Evolutionary conservation across 2,329 filamentous ascomycete genomes (phyloP).

Genomic region (Colletotrichum melonis): DNA sequence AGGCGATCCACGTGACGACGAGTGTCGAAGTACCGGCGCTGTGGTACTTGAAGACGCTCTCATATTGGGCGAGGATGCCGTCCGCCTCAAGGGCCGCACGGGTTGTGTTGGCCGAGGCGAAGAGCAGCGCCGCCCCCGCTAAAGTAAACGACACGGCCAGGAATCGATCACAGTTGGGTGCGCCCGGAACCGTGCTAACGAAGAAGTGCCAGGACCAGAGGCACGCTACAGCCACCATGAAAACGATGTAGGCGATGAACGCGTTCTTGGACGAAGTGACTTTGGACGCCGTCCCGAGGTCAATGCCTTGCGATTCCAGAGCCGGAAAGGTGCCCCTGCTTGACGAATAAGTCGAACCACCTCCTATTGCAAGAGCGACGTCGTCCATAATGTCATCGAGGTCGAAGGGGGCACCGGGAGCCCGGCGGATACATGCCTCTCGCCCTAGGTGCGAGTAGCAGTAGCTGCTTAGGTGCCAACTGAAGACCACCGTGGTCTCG

Average conservation of each 20-base stretch:
- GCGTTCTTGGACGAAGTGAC: constrained; percentile 1
- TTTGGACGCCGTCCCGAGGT: not conserved
- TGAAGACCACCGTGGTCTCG: constrained; percentile 11
- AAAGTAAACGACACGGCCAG: constrained; percentile 1
- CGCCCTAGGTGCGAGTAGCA: not conserved
- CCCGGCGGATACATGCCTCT: constrained; percentile 13
- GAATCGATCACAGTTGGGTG: not conserved
- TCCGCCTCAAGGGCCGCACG: constrained; percentile 2
- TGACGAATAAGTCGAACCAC: not conserved
- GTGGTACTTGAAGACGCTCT: constrained; percentile 16
- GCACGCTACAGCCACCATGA: not conserved
- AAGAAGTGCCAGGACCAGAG: constrained; percentile 17
- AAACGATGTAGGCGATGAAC: constrained; percentile 12
- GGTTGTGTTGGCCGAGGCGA: constrained; percentile 5
- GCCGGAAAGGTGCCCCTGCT: not conserved
- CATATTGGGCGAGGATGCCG: not conserved
- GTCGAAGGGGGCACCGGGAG: constrained; percentile 17
- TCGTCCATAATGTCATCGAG: constrained; percentile 7
- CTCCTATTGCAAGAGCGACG: not conserved
- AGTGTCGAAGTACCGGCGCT: not conserved
- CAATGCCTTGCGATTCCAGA: not conserved
- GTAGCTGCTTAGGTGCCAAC: constrained; percentile 22
- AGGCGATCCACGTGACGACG: constrained; percentile 20
- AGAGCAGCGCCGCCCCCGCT: constrained; percentile 10
- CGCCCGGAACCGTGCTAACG: not conserved